Conservation (phyloP, 2,329 filamentous ascomycete genomes). For the Trichoderma oligosporum region DNA sequence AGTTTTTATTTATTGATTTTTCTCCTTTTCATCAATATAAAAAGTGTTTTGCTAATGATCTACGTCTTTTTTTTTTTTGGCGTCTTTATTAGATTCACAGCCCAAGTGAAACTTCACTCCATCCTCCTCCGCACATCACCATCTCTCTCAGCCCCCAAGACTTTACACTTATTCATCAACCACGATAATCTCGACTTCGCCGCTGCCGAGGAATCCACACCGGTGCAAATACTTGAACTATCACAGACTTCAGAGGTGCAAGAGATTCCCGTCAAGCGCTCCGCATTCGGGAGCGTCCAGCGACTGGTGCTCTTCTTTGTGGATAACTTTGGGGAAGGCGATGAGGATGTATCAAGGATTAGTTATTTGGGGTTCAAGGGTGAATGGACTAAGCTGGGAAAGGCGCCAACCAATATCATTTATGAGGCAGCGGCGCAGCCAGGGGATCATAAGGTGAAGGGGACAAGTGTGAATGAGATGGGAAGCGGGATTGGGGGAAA, state of each 20-base stretch:
- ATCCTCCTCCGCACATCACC: slow-evolving; percentile 79
- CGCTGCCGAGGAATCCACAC: slow-evolving; percentile 62
- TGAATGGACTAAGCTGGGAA: slow-evolving; percentile 81
- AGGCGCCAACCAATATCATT: slow-evolving; percentile 69
- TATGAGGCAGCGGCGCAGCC: slow-evolving; percentile 96
- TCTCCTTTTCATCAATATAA: too few relatives aligned
- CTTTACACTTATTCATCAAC: slow-evolving; percentile 85
- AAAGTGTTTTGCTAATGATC: too few relatives aligned
- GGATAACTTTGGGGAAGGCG: slow-evolving; percentile 80
- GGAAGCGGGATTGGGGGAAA: slow-evolving; percentile 51
- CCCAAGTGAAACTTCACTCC: slow-evolving; percentile 87
- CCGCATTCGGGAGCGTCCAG: slow-evolving; percentile 81
- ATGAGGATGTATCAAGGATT: slow-evolving; percentile 74
- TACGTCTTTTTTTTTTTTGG: too few relatives aligned
- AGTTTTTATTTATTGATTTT: slow-evolving; percentile 30
- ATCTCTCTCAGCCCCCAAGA: slow-evolving; percentile 68
- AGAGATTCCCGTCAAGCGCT: slow-evolving; percentile 83
- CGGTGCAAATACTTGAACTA: slow-evolving; percentile 74
- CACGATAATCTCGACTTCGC: slow-evolving; percentile 81
- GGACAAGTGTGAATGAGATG: slow-evolving; percentile 51
- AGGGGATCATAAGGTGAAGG: slow-evolving; percentile 71
- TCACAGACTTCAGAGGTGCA: slow-evolving; percentile 77
- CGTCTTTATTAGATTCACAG: slow-evolving; percentile 91
- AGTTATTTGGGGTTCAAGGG: slow-evolving; percentile 90
- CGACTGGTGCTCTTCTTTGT: slow-evolving; percentile 81